Conservation (phyloP, 768 basidiomycete genomes). For the Boletellus ananiceps region DNA sequence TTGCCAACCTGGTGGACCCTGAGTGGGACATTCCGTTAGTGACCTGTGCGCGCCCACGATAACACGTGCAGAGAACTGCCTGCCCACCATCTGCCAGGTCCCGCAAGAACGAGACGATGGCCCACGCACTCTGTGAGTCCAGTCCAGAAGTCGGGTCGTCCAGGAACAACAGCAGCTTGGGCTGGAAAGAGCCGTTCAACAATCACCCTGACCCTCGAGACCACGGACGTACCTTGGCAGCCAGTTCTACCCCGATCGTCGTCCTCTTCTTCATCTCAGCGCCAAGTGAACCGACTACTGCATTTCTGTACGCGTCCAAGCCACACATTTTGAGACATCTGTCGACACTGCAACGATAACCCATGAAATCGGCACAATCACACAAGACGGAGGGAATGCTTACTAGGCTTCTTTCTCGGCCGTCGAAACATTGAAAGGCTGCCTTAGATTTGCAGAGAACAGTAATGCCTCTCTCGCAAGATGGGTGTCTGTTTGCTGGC, state of each 20-base stretch:
- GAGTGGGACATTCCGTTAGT: not conserved
- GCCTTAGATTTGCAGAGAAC: slow-evolving; percentile 77
- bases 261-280: slow-evolving; percentile 76
- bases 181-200: slow-evolving; percentile 34
- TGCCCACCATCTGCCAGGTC: slow-evolving; percentile 78
- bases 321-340: slow-evolving; percentile 60
- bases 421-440: slow-evolving; percentile 58
- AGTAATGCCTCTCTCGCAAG: slow-evolving; percentile 69
- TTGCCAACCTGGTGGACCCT: slow-evolving; percentile 40
- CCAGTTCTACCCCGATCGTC: slow-evolving; percentile 84
- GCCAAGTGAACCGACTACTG: slow-evolving; percentile 60
- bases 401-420: slow-evolving; percentile 80
- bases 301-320: slow-evolving; percentile 59
- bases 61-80: slow-evolving; percentile 85
- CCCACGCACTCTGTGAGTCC: slow-evolving; percentile 85
- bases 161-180: slow-evolving; percentile 75
- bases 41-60: not conserved
- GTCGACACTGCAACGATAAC: slow-evolving; percentile 40
- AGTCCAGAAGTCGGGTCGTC: slow-evolving; percentile 89
- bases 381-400: slow-evolving; percentile 19
- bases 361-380: not conserved
- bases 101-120: slow-evolving; percentile 69
- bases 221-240: slow-evolving; percentile 50
- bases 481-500: slow-evolving; percentile 84
- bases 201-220: not conserved